Evolutionary conservation across 192 early-diverging fungal species (phyloP), one percentile per base, ranked within the genome.

Genomic region (Coemansia sp.): DNA sequence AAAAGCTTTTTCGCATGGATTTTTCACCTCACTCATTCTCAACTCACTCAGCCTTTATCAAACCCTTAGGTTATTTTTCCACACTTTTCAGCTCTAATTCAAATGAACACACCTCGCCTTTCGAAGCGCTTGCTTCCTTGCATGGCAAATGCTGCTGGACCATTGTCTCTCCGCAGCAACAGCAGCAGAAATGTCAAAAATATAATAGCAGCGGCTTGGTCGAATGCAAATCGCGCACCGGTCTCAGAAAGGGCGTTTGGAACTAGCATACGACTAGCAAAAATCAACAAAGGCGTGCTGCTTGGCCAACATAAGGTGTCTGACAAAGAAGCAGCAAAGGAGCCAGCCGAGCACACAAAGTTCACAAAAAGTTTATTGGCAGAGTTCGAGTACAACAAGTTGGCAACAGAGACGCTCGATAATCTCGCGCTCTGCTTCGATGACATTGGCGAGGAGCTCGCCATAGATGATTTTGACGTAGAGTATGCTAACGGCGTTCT

Each of bases 401-500:
- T 73, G 19, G 79, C 91, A 27, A 82, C 86, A 23, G 59, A 68
- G 1, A 67, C 83, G 13, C 72, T 96, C 80, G 87, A 93, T 11
- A 37, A 69, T 10, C 83, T 96, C 65, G 70, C 86, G 8, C 84
- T 90, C 40, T 81, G 80, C 27, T 81, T 97, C 38, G 94, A 97
- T 62, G 88, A 83, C 29, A 50, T 94, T 25, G 87, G 86, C 25
- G 94, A 97, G 48, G 71, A 85, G 38, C 55, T 69, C 31, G 87
- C 89, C 20, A 64, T 87, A 13, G 79, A 78, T 42, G 90, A 84
- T 42, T 93, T 78, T 56, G 94, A 96, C 64, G 84, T 94, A 25
- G 87, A 92, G 58, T 94, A 89, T 65, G 83, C 86, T 65, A 85
- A 82, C 53, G 95, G 95, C 36, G 97, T 98, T 15, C 74, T 98